Evolutionary conservation across 495 filamentous ascomycete species (phyloP).

Genomic region (Trichoderma parareesei): DNA sequence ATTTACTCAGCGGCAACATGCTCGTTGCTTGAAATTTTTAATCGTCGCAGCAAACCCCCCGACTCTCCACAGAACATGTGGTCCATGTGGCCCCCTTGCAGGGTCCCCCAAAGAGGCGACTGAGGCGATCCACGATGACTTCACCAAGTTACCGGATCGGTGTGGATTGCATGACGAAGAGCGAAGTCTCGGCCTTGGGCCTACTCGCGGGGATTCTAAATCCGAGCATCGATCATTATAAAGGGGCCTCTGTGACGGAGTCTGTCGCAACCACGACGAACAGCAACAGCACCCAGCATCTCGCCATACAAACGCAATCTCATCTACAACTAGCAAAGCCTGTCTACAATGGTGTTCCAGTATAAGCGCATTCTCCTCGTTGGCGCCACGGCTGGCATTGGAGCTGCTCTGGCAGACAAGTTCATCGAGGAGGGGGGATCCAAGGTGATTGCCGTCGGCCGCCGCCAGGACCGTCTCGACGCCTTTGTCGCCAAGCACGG

Average conservation of each 20-base stretch:
- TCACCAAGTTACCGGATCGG: not conserved
- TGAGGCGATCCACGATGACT: not conserved
- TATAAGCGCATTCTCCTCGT: conserved; percentile 65
- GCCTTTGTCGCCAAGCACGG: conserved; percentile 52
- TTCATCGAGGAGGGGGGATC: conserved; percentile 54
- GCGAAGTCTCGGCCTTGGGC: too few species aligned
- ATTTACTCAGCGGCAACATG: too few species aligned
- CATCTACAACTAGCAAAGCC: not conserved
- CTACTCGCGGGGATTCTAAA: not conserved
- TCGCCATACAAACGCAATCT: not conserved
- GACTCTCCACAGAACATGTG: too few species aligned
- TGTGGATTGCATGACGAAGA: too few species aligned
- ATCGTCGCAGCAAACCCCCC: too few species aligned
- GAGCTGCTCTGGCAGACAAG: conserved; percentile 53
- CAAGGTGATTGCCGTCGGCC: conserved; percentile 54
- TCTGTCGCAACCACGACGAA: not conserved
- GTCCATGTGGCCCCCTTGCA: not conserved
- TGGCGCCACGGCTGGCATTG: conserved; percentile 67
- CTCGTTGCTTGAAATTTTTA: too few species aligned
- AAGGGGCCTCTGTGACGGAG: not conserved
- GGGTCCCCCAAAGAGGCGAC: too few species aligned
- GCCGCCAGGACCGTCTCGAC: conserved; percentile 58
- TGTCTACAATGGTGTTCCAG: conserved; percentile 49
- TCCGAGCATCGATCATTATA: not conserved
- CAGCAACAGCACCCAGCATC: not conserved